A percentile compares a stretch with the other conserved stretches of the same genome.
Evolutionary conservation across 495 filamentous ascomycete genomes (phyloP).

Genomic region (Chaetomium fimeti): DNA sequence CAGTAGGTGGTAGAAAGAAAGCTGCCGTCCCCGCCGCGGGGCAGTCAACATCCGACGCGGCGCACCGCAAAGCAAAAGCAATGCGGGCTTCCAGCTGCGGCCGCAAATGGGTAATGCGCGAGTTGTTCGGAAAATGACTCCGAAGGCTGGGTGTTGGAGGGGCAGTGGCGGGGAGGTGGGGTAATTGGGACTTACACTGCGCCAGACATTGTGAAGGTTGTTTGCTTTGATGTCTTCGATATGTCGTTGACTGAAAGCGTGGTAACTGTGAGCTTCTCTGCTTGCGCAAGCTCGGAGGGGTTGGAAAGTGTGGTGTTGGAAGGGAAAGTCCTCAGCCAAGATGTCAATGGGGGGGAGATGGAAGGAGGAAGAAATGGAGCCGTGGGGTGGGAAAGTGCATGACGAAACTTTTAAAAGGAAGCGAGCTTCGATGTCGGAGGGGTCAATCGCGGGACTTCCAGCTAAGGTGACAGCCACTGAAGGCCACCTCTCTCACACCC

Average conservation of each 20-base stretch:
- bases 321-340: constrained; percentile 29
- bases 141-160: constrained; percentile 10
- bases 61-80: constrained; percentile 5
- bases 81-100: neutral
- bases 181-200: constrained; percentile 50
- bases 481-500: constrained; percentile 1
- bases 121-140: constrained; percentile 9
- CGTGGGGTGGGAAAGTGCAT: constrained; percentile 25
- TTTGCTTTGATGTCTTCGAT: constrained; percentile 11
- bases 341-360: constrained; percentile 27
- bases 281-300: constrained; percentile 1
- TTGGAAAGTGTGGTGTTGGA: constrained; percentile 19
- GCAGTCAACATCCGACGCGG: neutral
- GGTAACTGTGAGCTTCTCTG: constrained; percentile 21
- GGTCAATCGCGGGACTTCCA: constrained; percentile 20
- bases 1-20: constrained; percentile 48
- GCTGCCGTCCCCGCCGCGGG: constrained; percentile 14
- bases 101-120: constrained; percentile 16
- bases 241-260: constrained; percentile 3
- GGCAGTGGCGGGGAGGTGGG: constrained; percentile 34
- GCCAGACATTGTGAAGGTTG: constrained; percentile 48
- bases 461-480: constrained; percentile 23
- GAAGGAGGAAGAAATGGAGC: constrained; percentile 24
- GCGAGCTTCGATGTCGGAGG: constrained; percentile 32
- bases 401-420: constrained; percentile 39